Base-by-base conservation (phyloP, 163 green algal species). In the Chloromonas sp. region DNA sequence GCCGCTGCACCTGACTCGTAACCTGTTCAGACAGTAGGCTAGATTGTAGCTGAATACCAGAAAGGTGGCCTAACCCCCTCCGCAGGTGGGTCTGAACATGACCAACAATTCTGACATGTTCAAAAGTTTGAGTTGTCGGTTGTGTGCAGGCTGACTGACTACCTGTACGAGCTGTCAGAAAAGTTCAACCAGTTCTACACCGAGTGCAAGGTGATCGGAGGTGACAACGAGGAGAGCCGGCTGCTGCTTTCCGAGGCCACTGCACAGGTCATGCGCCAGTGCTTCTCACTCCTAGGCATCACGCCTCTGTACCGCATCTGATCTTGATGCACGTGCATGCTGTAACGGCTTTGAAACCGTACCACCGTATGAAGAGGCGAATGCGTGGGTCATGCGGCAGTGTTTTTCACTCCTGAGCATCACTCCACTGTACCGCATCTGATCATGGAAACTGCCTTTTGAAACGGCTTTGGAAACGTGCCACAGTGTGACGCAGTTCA, bases 161-260 rank as follows among this genome's bases (percentile, higher is more conserved):
- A 99, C 88, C 88, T 99, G 71, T 99, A 99, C 88, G 91, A 96
- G 8, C 91, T 99, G 60, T 94, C 89, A 3, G 92, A 95, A 74
- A 89, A 92, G 14, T 99, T 98, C 93, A 98, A 94, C 85, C 85
- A 91, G 57, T 99, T 99, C 87, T 99, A 99, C 91, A 93, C 89
- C 0, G 94, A 98, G 74, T 98, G 96, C 93, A 95, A 98, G 90
- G 95, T 99, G 79, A 71, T 99, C n/a, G 96, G 96, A 81, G 89
- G 79, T 62, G 91, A 95, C 58, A 71, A 97, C 87, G 94, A 99
- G 87, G 92, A 92, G 58, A 95, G 87, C 59, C 92, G 97, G 1
- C 91, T 99, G 87, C 88, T 99, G 84, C 90, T 99, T 84, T 95
- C 90, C 86, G 93, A 98, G 88, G 94, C 95, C 1, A 98, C 96